Evolutionary conservation across 345 rosid genomes (phyloP).

Genomic region (Erodium maritimum): DNA sequence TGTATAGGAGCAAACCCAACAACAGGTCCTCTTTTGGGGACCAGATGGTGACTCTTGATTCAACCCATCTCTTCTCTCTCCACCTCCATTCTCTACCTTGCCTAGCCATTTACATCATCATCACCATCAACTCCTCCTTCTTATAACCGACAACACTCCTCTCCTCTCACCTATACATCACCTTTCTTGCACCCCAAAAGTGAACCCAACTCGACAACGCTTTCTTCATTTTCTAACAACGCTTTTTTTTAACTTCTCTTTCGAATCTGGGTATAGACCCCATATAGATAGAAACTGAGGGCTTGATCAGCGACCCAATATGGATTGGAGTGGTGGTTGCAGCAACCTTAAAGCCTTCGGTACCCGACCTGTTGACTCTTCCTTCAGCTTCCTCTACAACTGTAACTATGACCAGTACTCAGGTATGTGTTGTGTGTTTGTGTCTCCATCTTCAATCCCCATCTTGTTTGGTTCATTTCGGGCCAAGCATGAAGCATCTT

Average conservation of each 20-base stretch:
- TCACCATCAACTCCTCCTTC: slow-evolving; percentile 1
- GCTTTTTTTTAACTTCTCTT: too few relatives aligned
- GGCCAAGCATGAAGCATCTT: too few relatives aligned
- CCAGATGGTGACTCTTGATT: slow-evolving; percentile 25
- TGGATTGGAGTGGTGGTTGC: background rate
- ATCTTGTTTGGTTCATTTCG: too few relatives aligned
- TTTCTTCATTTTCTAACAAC: background rate
- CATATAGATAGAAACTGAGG: too few relatives aligned
- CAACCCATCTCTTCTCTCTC: background rate
- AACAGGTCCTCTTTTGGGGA: slow-evolving; percentile 6
- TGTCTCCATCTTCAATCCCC: too few relatives aligned
- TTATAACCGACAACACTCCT: slow-evolving; percentile 20
- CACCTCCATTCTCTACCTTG: background rate
- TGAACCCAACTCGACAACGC: background rate
- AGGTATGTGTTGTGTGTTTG: slow-evolving; percentile 24
- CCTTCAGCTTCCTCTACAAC: slow-evolving; percentile 55
- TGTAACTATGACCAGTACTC: slow-evolving; percentile 45
- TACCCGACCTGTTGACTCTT: slow-evolving; percentile 28
- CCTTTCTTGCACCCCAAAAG: slow-evolving; percentile 27
- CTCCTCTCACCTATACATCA: slow-evolving; percentile 15
- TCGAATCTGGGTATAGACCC: too few relatives aligned
- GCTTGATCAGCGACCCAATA: too few relatives aligned
- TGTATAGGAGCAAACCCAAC: background rate
- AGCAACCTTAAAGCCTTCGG: slow-evolving; percentile 22
- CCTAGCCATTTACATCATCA: background rate